phyloP scores from a whole-genome alignment of 2,329 filamentous ascomycete species.

The Gnomoniopsis smithogilvyi region DNA sequence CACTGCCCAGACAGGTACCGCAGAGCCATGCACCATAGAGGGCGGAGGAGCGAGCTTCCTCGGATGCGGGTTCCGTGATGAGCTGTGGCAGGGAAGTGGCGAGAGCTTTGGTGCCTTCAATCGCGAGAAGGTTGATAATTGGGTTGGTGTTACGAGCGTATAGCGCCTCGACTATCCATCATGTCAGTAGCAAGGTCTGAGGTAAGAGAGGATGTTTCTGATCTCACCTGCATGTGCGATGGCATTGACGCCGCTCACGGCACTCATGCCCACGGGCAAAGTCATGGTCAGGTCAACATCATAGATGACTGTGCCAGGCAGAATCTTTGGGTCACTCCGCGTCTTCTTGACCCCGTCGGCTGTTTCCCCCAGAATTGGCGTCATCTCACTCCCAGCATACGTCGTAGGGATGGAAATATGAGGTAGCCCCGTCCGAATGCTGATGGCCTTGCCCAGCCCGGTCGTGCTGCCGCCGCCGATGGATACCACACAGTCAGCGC shows the following conservation, averaged over 20 bases:
- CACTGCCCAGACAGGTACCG: slow-evolving; percentile 55
- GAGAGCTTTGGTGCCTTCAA: slow-evolving; percentile 54
- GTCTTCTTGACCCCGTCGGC: slow-evolving; percentile 56
- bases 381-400: slow-evolving; percentile 62
- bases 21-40: slow-evolving; percentile 65
- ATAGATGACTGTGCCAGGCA: slow-evolving; percentile 60
- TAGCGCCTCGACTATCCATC: slow-evolving; percentile 52
- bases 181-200: too few species aligned
- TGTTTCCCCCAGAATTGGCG: slow-evolving; percentile 62
- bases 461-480: slow-evolving; percentile 62
- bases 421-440: slow-evolving; percentile 48
- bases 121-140: slow-evolving; percentile 54
- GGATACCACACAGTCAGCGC: slow-evolving; percentile 54
- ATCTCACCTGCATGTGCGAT: slow-evolving; percentile 57
- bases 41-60: slow-evolving; percentile 46
- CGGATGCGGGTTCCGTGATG: slow-evolving; percentile 39
- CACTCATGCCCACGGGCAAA: slow-evolving; percentile 48
- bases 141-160: slow-evolving; percentile 62
- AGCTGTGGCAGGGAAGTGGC: slow-evolving; percentile 52
- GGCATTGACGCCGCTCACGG: slow-evolving; percentile 61
- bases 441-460: slow-evolving; percentile 59
- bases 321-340: slow-evolving; percentile 53
- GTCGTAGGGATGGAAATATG: slow-evolving; percentile 60
- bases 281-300: slow-evolving; percentile 62
- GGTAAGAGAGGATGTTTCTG: slow-evolving; percentile 2